A percentile compares a stretch with the other conserved stretches of the same genome.
Evolutionary conservation across 208 protist genomes (phyloP).

Genomic region (Hexamita inflata): DNA sequence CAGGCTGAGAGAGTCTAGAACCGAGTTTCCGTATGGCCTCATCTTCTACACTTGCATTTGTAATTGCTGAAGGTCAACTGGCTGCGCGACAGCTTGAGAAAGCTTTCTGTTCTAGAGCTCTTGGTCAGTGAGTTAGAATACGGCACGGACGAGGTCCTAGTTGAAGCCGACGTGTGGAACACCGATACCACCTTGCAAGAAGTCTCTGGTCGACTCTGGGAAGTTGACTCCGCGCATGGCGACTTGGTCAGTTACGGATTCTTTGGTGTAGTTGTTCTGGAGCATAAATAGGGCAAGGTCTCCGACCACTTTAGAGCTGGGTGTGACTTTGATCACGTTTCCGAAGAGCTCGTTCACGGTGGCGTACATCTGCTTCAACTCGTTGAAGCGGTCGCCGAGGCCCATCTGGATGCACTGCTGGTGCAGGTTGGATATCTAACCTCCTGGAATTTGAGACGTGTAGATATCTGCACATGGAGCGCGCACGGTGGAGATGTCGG

Average conservation of each 20-base stretch:
- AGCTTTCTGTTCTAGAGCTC: too few species aligned
- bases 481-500: neutral
- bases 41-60: too few species aligned
- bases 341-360: slow-evolving; percentile 54
- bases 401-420: slow-evolving; percentile 60
- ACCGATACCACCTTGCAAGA: slow-evolving; percentile 41
- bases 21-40: too few species aligned
- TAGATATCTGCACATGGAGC: slow-evolving; percentile 47
- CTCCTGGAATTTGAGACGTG: slow-evolving; percentile 59
- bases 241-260: slow-evolving; percentile 30
- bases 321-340: slow-evolving; percentile 57
- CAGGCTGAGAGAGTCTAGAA: too few species aligned
- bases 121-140: too few species aligned
- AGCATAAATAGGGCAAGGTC: slow-evolving; percentile 40
- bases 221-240: slow-evolving; percentile 27
- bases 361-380: slow-evolving; percentile 33
- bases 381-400: slow-evolving; percentile 47
- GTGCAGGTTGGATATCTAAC: slow-evolving; percentile 64
- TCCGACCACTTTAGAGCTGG: slow-evolving; percentile 46
- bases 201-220: slow-evolving; percentile 39
- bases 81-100: too few species aligned
- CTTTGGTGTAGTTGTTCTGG: slow-evolving; percentile 31
- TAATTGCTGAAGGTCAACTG: too few species aligned
- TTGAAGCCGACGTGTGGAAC: slow-evolving; percentile 45
- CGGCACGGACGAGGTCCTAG: too few species aligned